Percentiles rank a stretch among this genome's conserved stretches.
phyloP scores from a whole-genome alignment of 2,329 filamentous ascomycete genomes.

The Eurotiales sp. region DNA sequence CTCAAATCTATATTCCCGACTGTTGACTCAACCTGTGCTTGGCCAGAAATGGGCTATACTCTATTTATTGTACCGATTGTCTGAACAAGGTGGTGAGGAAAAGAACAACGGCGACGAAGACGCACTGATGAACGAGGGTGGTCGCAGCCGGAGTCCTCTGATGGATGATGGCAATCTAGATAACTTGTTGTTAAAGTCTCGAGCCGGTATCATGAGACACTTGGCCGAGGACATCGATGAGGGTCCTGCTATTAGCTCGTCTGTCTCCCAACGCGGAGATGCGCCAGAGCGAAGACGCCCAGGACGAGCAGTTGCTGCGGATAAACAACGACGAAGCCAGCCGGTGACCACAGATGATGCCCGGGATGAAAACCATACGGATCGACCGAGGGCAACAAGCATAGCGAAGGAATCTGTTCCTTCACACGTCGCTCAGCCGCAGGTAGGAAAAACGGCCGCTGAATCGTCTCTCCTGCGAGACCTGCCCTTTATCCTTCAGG shows the following conservation, averaged over 20 bases:
- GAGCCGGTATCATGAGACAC: conserved; percentile 18
- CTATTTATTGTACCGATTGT: conserved; percentile 80
- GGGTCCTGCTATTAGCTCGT: conserved; percentile 38
- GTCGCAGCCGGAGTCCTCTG: conserved; percentile 34
- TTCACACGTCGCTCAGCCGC: conserved; percentile 17
- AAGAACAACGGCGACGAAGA: conserved; percentile 22
- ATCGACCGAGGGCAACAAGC: conserved; percentile 17
- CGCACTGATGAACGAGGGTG: conserved; percentile 21
- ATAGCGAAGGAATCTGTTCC: conserved; percentile 18
- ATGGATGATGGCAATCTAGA: conserved; percentile 38
- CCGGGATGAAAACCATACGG: conserved; percentile 16
- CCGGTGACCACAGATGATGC: conserved; percentile 17
- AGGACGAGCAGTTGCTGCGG: conserved; percentile 18
- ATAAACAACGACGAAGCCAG: conserved; percentile 20
- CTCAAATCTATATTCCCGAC: conserved; percentile 82
- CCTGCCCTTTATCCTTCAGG: conserved; percentile 88
- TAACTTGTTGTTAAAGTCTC: conserved; percentile 31
- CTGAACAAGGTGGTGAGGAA: conserved; percentile 55
- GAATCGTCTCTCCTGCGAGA: conserved; percentile 70
- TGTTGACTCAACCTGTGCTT: conserved; percentile 86
- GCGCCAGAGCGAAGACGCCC: conserved; percentile 26
- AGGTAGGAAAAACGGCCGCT: conserved; percentile 46
- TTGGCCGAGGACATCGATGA: conserved; percentile 29
- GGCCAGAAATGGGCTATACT: conserved; percentile 97
- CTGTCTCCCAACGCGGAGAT: conserved; percentile 34